phyloP scores from a whole-genome alignment of 2,329 filamentous ascomycete species.

The Botrytis paeoniae region DNA sequence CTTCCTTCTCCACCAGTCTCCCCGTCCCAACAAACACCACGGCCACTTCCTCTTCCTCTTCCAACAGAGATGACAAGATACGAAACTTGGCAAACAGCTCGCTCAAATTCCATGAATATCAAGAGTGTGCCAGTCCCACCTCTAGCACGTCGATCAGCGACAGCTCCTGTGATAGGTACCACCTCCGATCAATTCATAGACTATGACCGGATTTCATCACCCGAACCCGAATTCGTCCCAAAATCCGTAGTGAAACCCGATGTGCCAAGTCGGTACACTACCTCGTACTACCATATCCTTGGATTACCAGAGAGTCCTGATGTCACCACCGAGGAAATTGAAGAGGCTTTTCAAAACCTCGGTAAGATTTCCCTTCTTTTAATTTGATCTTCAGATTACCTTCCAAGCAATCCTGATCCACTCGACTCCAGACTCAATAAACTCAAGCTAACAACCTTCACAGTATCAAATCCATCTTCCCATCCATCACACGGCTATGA shows the following conservation, averaged over 20 bases:
- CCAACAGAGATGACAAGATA: background rate
- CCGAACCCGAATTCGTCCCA: background rate
- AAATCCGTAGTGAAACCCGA: background rate
- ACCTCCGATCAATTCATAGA: background rate
- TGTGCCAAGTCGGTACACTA: background rate
- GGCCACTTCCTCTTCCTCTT: background rate
- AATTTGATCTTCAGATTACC: background rate
- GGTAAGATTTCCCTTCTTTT: background rate
- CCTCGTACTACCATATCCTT: background rate
- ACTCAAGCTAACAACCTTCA: background rate
- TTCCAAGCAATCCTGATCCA: background rate
- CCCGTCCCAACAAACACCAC: background rate
- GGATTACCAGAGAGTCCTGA: background rate
- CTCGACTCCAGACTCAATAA: background rate
- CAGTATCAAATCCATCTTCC: background rate
- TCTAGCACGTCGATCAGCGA: background rate
- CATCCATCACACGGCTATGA: background rate
- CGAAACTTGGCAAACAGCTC: background rate
- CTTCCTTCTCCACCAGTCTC: background rate
- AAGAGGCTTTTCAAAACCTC: background rate
- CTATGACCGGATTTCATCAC: background rate
- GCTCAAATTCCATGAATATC: background rate
- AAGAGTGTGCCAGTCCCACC: no score
- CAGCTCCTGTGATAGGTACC: background rate
- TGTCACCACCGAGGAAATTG: background rate